These are phyloP conservation scores for Musa itinerans DNA, from an alignment of 176 grass and related monocot genomes.

Conservation along the genomic window DNA sequence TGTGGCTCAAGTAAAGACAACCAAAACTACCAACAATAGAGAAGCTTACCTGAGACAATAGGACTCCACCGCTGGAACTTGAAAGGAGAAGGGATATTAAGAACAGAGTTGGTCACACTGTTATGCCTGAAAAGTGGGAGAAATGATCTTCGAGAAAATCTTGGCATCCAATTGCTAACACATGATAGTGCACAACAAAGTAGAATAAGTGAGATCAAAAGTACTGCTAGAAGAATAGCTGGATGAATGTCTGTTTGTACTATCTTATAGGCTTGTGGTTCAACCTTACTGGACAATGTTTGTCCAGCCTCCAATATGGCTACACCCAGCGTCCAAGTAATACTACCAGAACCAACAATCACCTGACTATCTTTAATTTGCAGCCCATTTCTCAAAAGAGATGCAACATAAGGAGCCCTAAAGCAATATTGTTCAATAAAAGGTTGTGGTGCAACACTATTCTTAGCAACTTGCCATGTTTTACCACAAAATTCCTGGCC, in stretches of 20 bases:
- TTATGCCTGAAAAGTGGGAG: constrained; percentile 70
- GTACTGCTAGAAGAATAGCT: constrained; percentile 56
- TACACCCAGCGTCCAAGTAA: constrained; percentile 90
- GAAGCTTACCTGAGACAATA: constrained; percentile 60
- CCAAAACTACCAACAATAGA: neutral
- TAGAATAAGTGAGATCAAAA: constrained; percentile 61
- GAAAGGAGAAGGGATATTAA: constrained; percentile 51
- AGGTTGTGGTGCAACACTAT: constrained; percentile 81
- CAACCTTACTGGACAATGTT: constrained; percentile 43
- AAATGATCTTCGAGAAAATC: constrained; percentile 69
- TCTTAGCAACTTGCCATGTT: constrained; percentile 78
- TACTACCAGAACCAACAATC: constrained; percentile 74
- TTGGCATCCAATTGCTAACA: constrained; percentile 53
- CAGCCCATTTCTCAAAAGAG: constrained; percentile 83
- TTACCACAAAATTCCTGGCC: constrained; percentile 81
- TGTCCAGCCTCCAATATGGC: constrained; percentile 78
- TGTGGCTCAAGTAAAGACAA: neutral
- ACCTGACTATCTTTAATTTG: constrained; percentile 80
- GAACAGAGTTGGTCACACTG: constrained; percentile 41
- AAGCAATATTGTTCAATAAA: constrained; percentile 97
- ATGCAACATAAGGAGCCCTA: constrained; percentile 74
- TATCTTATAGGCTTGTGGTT: constrained; percentile 64
- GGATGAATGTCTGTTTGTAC: constrained; percentile 57
- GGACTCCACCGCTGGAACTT: constrained; percentile 76
- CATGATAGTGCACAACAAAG: constrained; percentile 61